Evolutionary conservation across 139 green algal species (phyloP), one percentile per base, ranked within the genome.

Genomic region (Micromonas commoda): DNA sequence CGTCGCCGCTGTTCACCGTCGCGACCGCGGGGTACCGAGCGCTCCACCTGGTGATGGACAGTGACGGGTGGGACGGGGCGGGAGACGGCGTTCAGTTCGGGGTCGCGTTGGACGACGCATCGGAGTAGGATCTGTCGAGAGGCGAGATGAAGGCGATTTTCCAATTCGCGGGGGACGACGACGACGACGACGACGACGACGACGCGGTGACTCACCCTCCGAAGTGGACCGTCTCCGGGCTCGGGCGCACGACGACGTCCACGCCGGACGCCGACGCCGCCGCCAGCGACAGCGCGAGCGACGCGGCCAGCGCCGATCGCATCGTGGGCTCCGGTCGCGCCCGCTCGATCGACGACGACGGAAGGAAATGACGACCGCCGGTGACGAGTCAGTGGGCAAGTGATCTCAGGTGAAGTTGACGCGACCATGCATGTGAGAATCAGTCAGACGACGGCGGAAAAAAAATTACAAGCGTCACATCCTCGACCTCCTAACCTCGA

Each of bases 401-500:
- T 57, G 9, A n/a, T n/a, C 45, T 9, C 9, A 57, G 16, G 9
- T 57, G 9, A 16, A 23, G 9, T 57, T 57, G 9, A 23, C 16
- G 16, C 45, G 45, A 57, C 9, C 16, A 57, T 57, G 9, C 9
- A 57, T 57, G 9, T 57, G 9, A 57, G 45, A 9, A 16, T 57
- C 45, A 57, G 9, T 57, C 45, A 57, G 16, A 57, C 45, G 45
- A 9, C 16, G 9, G 9, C 45, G n/a, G n/a, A n/a, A n/a, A n/a
- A n/a, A n/a, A n/a, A n/a, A 9, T 57, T 24, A 68, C 60, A 21
- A 73, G 26, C 13, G 19, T 28, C 66, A 67, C 51, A 67, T 28
- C 32, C 61, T 71, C 34, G 24, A 34, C 37, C 39, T 72, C 82
- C 79, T 31, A 26, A 96, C 72, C 84, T 97, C 94, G 66, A 92